Evolutionary conservation across 2,329 filamentous ascomycete species (phyloP), one percentile per base, ranked within the genome.

Genomic region (Pezicula carpinea): DNA sequence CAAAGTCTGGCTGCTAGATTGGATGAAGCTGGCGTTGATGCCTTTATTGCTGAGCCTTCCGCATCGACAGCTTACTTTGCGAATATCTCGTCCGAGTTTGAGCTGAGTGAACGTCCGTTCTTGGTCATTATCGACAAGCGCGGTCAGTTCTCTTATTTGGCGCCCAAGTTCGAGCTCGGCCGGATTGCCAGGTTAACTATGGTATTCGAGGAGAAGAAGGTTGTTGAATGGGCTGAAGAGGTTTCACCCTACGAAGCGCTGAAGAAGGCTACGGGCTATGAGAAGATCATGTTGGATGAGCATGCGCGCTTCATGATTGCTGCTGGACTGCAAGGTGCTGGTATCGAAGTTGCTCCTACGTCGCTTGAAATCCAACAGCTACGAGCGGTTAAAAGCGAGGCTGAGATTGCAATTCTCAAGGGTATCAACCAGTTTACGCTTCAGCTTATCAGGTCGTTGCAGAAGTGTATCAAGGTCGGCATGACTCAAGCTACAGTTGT

Each of bases 401-500:
- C 69, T 5, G 80, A 83, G 54, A 64, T 83, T 4, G 74, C 72
- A 36, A 71, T 83, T 6, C 60, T 83, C 10, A 69, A 74, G 13
- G 79, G 75, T 1, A 79, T 83, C 14, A 84, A 83, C 53, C 80
- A 75, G 0, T 80, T 79, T 2, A 83, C 79, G 0, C 74, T 83
- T 0, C 73, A 75, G 43, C 76, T 79, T 6, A 73, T 84, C 7
- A 66, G 79, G 11, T 73, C 77, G 2, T 79, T 82, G 71, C 58
- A 66, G 36, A 64, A 67, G 39, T 78, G 78, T 50, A 66, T 83
- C 4, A 69, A 72, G 6, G 67, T 72, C 0, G 78, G 73, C 0
- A 64, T 83, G 45, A 79, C 72, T 0, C 80, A 83, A 50, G 71
- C 76, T 47, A 66, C 80, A 13, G 77, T 83, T 2, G 72, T 68